A percentile compares a stretch with the other conserved stretches of the same genome.
Evolutionary conservation across 1,139 yeast genomes (phyloP).

Genomic region (Yamadazyma trypodendri): DNA sequence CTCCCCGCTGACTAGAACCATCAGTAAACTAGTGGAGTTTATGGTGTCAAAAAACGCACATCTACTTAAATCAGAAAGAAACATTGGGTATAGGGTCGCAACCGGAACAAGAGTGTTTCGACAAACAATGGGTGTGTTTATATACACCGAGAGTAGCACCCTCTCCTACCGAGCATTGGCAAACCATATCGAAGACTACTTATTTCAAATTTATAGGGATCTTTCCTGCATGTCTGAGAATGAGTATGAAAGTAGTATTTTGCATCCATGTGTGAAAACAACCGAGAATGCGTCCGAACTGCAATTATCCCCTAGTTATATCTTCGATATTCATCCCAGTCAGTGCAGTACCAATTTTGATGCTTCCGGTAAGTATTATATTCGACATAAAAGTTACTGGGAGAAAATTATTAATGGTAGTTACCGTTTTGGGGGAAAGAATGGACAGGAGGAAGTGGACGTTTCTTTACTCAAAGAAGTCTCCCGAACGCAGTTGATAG

Average conservation of each 20-base stretch:
- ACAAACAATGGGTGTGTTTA: conserved; percentile 53
- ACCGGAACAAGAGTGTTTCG: conserved; percentile 54
- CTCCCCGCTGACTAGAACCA: conserved; percentile 27
- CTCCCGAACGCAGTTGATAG: conserved; percentile 25
- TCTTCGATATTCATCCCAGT: conserved; percentile 22
- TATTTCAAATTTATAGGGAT: conserved; percentile 35
- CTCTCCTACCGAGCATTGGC: conserved; percentile 34
- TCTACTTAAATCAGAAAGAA: conserved; percentile 51
- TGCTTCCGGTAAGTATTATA: conserved; percentile 25
- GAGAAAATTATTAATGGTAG: conserved; percentile 47
- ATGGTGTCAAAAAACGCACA: conserved; percentile 40
- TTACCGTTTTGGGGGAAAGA: conserved; percentile 31
- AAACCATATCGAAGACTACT: conserved; percentile 44
- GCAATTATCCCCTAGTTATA: conserved; percentile 19
- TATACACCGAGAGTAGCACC: conserved; percentile 47
- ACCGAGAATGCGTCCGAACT: conserved; percentile 5
- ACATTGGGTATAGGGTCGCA: conserved; percentile 44
- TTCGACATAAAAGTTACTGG: conserved; percentile 44
- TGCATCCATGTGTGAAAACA: conserved; percentile 35
- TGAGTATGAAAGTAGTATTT: conserved; percentile 30
- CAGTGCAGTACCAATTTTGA: conserved; percentile 26
- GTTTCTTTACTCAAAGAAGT: conserved; percentile 21
- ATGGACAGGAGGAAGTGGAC: conserved; percentile 38
- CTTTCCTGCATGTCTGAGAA: conserved; percentile 22
- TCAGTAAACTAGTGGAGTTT: conserved; percentile 46